A percentile compares a stretch with the other conserved stretches of the same genome.
Conservation (phyloP, 2,329 filamentous ascomycete genomes). For the Aspergillus sp. region DNA sequence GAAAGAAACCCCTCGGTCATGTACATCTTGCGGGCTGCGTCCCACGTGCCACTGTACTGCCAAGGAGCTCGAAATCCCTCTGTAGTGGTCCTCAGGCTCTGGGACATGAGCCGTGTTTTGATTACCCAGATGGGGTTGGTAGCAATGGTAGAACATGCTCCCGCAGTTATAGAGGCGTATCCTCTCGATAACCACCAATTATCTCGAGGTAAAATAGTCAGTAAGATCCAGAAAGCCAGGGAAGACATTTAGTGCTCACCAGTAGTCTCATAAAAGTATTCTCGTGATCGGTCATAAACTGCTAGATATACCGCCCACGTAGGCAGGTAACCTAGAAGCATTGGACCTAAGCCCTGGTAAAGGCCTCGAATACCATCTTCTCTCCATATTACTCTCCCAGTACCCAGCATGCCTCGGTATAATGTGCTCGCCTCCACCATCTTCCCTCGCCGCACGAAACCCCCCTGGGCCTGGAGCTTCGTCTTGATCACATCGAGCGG, state of each 20-base stretch:
- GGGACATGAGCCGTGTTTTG: constrained; percentile 97
- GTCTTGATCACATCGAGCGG: constrained; percentile 99
- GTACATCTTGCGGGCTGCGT: constrained; percentile 97
- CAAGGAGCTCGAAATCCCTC: constrained; percentile 60
- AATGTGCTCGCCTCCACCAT: constrained; percentile 52
- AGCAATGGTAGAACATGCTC: constrained; percentile 86
- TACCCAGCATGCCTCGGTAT: constrained; percentile 86
- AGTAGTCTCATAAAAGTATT: constrained; percentile 66
- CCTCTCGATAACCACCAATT: constrained; percentile 78
- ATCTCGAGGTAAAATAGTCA: constrained; percentile 47
- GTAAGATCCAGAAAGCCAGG: background rate
- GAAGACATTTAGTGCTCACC: constrained; percentile 47
- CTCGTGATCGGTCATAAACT: constrained; percentile 88
- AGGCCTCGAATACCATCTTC: constrained; percentile 87
- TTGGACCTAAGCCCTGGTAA: constrained; percentile 90
- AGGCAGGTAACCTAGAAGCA: constrained; percentile 91
- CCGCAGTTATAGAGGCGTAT: constrained; percentile 86
- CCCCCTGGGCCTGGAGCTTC: constrained; percentile 92
- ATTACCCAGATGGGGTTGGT: constrained; percentile 99
- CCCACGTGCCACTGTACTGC: constrained; percentile 86
- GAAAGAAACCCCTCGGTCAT: constrained; percentile 80
- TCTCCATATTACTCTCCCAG: constrained; percentile 77
- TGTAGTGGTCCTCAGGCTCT: constrained; percentile 60
- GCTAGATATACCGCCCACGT: constrained; percentile 99
- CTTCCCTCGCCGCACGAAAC: constrained; percentile 58